Evolutionary conservation across 2,329 filamentous ascomycete species (phyloP).

Genomic region (Cercospora citrullina): DNA sequence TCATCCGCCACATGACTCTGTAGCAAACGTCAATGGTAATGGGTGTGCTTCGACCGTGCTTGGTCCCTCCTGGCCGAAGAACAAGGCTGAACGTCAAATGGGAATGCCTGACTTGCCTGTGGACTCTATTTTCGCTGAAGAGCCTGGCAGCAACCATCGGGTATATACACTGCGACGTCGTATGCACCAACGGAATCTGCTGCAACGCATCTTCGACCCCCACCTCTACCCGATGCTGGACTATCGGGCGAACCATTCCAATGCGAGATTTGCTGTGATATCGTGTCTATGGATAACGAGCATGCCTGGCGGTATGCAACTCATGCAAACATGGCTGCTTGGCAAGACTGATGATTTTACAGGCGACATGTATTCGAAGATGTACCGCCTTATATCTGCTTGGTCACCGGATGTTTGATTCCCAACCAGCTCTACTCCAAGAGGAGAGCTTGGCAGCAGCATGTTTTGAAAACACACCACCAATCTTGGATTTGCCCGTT

Average conservation of each 20-base stretch:
- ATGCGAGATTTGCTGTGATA: conserved; percentile 11
- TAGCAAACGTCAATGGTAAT: too few species aligned
- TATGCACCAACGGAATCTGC: conserved; percentile 1
- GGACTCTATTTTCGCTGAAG: too few species aligned
- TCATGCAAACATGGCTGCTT: too few species aligned
- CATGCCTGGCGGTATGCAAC: neutral
- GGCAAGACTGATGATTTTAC: too few species aligned
- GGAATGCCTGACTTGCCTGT: too few species aligned
- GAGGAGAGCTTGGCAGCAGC: neutral
- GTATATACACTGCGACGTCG: conserved; percentile 10
- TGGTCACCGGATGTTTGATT: neutral
- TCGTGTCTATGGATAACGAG: neutral
- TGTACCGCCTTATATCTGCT: neutral
- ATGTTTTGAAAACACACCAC: neutral
- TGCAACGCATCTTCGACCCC: neutral
- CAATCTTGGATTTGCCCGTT: neutral
- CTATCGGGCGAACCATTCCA: conserved; percentile 4
- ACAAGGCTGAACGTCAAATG: too few species aligned
- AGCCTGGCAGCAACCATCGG: too few species aligned
- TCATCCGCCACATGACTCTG: too few species aligned
- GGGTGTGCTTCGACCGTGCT: too few species aligned
- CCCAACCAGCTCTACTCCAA: neutral
- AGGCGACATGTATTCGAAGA: conserved; percentile 7
- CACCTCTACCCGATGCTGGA: conserved; percentile 5
- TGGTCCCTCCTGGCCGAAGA: too few species aligned